Conservation (phyloP, 441 rosid genomes). For the Jatropha multifida region DNA sequence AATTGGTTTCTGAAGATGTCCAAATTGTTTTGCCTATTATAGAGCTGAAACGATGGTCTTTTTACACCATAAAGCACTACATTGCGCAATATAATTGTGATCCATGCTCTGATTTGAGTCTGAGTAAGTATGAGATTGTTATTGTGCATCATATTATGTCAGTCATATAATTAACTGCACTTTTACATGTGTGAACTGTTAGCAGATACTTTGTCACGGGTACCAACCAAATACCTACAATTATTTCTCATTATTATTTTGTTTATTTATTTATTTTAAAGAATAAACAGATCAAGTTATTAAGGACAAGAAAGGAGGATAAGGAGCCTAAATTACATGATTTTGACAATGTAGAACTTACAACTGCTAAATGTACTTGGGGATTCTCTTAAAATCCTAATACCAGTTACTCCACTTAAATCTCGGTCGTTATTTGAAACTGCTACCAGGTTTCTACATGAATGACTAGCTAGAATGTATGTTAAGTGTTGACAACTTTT, state of each 20-base stretch:
- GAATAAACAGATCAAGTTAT: not conserved
- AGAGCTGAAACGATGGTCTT: conserved; percentile 81
- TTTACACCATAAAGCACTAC: conserved; percentile 79
- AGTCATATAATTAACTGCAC: not conserved
- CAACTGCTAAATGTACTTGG: not conserved
- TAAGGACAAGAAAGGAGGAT: not conserved
- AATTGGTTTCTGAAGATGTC: conserved; percentile 82
- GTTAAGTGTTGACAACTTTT: not conserved
- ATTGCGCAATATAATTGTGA: conserved; percentile 73
- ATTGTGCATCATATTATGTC: not conserved
- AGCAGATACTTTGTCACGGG: not conserved
- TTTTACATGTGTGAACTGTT: not conserved
- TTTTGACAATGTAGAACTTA: not conserved
- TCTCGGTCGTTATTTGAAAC: conserved; percentile 3
- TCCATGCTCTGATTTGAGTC: conserved; percentile 84
- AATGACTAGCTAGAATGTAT: not conserved
- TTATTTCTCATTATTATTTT: not conserved
- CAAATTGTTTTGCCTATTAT: conserved; percentile 79
- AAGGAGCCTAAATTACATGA: not conserved
- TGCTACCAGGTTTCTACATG: not conserved
- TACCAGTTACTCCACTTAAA: not conserved
- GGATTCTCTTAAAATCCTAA: not conserved
- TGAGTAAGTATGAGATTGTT: conserved; percentile 48
- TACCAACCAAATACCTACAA: not conserved
- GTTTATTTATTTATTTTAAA: not conserved